These are phyloP conservation scores for Zygosaccharomyces kombuchaensis DNA, from an alignment of 805 yeast species.

Conservation along the genomic window DNA sequence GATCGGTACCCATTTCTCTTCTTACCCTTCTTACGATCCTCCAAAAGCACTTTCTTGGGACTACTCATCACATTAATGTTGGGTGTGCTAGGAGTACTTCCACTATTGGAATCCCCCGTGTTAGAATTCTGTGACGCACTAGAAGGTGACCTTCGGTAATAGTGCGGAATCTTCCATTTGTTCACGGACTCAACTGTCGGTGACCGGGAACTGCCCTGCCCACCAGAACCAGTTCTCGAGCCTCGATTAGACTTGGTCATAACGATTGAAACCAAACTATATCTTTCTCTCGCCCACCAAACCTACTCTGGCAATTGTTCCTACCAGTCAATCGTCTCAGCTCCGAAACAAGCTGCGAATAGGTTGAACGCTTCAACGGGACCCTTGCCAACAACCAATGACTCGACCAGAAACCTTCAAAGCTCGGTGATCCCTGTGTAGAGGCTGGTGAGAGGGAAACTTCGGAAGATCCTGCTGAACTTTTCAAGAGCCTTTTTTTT, in stretches of 20 bases:
- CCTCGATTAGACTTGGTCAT: constrained; percentile 12
- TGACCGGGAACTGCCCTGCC: constrained; percentile 10
- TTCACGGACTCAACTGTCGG: constrained; percentile 25
- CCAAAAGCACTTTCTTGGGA: constrained; percentile 30
- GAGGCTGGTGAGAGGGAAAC: background rate
- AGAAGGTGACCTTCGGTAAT: constrained; percentile 27
- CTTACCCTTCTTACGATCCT: constrained; percentile 20
- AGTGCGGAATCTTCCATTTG: constrained; percentile 36
- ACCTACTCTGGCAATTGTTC: background rate
- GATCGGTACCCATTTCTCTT: constrained; percentile 15
- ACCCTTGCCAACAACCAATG: background rate
- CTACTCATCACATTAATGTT: constrained; percentile 25
- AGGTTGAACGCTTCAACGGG: background rate
- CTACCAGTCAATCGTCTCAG: background rate
- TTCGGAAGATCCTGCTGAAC: background rate
- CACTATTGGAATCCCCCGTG: constrained; percentile 6
- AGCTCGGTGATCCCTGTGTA: background rate
- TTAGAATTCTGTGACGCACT: constrained; percentile 10
- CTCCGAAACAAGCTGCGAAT: constrained; percentile 3
- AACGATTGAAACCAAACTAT: background rate
- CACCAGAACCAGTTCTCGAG: constrained; percentile 7
- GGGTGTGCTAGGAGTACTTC: constrained; percentile 17
- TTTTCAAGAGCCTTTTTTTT: background rate
- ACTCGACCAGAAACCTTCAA: background rate
- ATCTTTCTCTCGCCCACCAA: background rate